Percentiles rank a stretch among this genome's conserved stretches.
Conservation (phyloP, 192 early-diverging fungal genomes). For the Spizellomyces sp. region DNA sequence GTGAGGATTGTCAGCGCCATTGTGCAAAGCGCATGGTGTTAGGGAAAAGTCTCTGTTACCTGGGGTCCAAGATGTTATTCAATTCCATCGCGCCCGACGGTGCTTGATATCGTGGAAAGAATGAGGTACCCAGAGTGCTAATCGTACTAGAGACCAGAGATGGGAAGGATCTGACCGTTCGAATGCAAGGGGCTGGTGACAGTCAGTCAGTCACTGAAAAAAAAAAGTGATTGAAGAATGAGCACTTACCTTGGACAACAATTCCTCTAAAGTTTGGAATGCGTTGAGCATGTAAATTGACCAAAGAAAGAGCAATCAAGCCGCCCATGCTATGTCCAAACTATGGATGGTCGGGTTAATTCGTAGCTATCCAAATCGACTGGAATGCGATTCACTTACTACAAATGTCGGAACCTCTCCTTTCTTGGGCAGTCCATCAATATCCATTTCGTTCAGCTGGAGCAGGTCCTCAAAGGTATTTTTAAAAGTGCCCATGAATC, state of each 20-base stretch:
- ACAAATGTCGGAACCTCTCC: constrained; percentile 50
- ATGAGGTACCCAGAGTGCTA: no score
- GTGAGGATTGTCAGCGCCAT: no score
- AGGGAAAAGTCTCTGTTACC: no score
- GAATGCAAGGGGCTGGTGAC: background rate
- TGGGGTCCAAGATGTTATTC: no score
- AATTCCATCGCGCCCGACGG: no score
- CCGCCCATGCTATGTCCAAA: constrained; percentile 52
- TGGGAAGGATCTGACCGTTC: background rate
- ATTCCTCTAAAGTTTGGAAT: constrained; percentile 51
- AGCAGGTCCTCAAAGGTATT: constrained; percentile 32
- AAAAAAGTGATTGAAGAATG: no score
- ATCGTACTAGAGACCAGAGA: background rate
- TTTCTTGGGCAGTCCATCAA: constrained; percentile 20
- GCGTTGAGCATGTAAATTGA: constrained; percentile 36
- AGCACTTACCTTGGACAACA: constrained; percentile 9
- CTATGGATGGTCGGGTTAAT: no score
- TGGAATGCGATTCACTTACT: no score
- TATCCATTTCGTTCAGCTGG: constrained; percentile 23
- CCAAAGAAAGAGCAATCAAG: constrained; percentile 3
- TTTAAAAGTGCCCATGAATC: constrained; percentile 25
- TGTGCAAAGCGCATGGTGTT: no score
- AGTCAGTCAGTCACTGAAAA: no score
- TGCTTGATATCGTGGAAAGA: no score
- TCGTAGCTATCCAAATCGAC: no score